Conservation (phyloP, 2,329 filamentous ascomycete species). For the Calonectria pseudoreteaudii region DNA sequence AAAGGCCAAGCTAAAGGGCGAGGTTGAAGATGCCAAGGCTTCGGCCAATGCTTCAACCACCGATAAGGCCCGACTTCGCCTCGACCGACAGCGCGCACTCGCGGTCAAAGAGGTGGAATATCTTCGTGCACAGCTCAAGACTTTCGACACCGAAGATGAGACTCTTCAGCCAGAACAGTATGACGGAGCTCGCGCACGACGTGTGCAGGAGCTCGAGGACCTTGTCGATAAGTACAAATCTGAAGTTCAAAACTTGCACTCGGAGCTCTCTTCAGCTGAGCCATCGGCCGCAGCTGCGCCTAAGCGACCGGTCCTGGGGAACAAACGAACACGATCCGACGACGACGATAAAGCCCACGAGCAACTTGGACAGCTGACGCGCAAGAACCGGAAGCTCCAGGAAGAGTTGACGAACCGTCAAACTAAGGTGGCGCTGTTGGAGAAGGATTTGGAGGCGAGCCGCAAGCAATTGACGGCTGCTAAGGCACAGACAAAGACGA, state of each 20-base stretch:
- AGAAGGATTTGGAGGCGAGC: slow-evolving; percentile 79
- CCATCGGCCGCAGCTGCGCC: slow-evolving; percentile 48
- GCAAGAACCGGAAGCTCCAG: slow-evolving; percentile 89
- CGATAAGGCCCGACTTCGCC: slow-evolving; percentile 77
- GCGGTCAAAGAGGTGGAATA: slow-evolving; percentile 95
- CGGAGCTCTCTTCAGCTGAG: slow-evolving; percentile 78
- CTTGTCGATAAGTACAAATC: slow-evolving; percentile 87
- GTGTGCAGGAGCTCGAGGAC: slow-evolving; percentile 85
- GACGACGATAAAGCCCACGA: slow-evolving; percentile 74
- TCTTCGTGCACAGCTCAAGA: slow-evolving; percentile 89
- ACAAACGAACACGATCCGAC: slow-evolving; percentile 71
- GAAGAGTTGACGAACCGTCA: slow-evolving; percentile 78
- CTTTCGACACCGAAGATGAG: slow-evolving; percentile 87
- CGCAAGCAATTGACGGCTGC: slow-evolving; percentile 78
- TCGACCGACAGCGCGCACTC: slow-evolving; percentile 87
- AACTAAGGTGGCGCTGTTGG: slow-evolving; percentile 76
- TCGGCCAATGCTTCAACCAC: slow-evolving; percentile 59
- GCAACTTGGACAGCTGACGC: slow-evolving; percentile 83
- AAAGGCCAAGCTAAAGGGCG: slow-evolving; percentile 70
- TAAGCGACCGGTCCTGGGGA: slow-evolving; percentile 59
- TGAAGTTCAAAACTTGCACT: slow-evolving; percentile 80
- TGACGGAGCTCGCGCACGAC: slow-evolving; percentile 79
- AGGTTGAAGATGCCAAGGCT: slow-evolving; percentile 77
- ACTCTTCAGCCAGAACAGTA: slow-evolving; percentile 85
- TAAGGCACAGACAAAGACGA: slow-evolving; percentile 77